Evolutionary conservation across 2,329 filamentous ascomycete genomes (phyloP).

Genomic region (Xylariomycetidae sp.): DNA sequence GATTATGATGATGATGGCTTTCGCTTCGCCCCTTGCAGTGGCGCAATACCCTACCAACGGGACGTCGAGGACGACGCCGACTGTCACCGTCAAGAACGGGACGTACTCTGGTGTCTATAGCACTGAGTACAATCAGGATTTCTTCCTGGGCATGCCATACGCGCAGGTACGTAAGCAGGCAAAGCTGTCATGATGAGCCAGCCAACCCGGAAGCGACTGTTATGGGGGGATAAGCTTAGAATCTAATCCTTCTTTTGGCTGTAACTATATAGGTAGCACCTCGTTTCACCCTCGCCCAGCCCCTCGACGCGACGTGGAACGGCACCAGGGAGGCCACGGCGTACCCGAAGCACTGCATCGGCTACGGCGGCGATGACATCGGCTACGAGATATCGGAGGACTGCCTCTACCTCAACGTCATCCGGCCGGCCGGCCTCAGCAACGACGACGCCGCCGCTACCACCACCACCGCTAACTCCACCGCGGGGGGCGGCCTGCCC

Average conservation of each 20-base stretch:
- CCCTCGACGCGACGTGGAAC: slow-evolving; percentile 38
- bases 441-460: too few species aligned
- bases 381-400: slow-evolving; percentile 20
- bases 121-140: slow-evolving; percentile 37
- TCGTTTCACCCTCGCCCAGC: slow-evolving; percentile 41
- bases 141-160: slow-evolving; percentile 47
- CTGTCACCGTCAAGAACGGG: slow-evolving; percentile 35
- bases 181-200: too few species aligned
- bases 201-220: background rate
- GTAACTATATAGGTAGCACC: slow-evolving; percentile 9
- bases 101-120: slow-evolving; percentile 36
- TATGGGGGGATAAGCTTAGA: background rate
- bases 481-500: slow-evolving; percentile 33
- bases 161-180: slow-evolving; percentile 48
- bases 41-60: too few species aligned
- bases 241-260: slow-evolving; percentile 6
- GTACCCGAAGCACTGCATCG: slow-evolving; percentile 38
- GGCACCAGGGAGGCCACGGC: slow-evolving; percentile 32
- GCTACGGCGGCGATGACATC: slow-evolving; percentile 32
- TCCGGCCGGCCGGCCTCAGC: slow-evolving; percentile 19
- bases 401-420: slow-evolving; percentile 27
- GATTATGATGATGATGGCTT: too few species aligned
- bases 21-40: too few species aligned
- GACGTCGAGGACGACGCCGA: too few species aligned
- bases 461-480: too few species aligned